Base-by-base conservation (phyloP, 1,284 basidiomycete genomes). In the Austroboletus niveus region DNA sequence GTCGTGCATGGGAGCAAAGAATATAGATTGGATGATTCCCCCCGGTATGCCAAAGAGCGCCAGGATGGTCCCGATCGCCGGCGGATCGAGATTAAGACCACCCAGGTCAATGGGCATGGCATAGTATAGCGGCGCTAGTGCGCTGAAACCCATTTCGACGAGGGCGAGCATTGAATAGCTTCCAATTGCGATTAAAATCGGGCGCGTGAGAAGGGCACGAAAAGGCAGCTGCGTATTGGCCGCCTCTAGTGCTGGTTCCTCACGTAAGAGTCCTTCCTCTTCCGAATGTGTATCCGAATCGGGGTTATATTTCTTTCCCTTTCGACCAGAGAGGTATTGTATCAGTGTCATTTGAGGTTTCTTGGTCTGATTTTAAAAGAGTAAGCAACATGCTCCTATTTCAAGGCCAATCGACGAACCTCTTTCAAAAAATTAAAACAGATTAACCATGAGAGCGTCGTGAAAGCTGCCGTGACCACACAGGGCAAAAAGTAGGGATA, bases 401-500 rank as follows among this genome's bases (percentile, higher is more conserved):
- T 31, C 34, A 12, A n/a, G 4, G 52, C 5, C 17, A 39, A 41
- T n/a, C 49, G 11, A 57, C 72, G 32, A 29, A 83, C 85, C 77
- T 87, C 85, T 59, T 77, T 73, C 52, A 87, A 72, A 57, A 76
- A 78, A 2, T 77, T 46, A 5, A 75, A 58, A 0, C 76, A 74
- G 7, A 83, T 60, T 22, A 81, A 31, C 57, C 79, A 77, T 4
- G 75, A 68, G 1, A 76, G 40, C 11, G 74, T 69, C 1, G 80
- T 76, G 56, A 82, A 70, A 15, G 69, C 70, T 0, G 82, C 79
- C 0, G 79, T 69, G 4, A 78, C 75, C 6, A 78, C 61, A 61
- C 84, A 87, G 0, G 85, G 81, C 8, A 88, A 71, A 60, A 87
- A 86, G 68, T 88, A 87, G 0, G 85, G 85, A 66, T 80, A 84